Percentiles rank a stretch among this genome's conserved stretches.
phyloP scores from a whole-genome alignment of 495 filamentous ascomycete species.

The Trichoderma reesei region DNA sequence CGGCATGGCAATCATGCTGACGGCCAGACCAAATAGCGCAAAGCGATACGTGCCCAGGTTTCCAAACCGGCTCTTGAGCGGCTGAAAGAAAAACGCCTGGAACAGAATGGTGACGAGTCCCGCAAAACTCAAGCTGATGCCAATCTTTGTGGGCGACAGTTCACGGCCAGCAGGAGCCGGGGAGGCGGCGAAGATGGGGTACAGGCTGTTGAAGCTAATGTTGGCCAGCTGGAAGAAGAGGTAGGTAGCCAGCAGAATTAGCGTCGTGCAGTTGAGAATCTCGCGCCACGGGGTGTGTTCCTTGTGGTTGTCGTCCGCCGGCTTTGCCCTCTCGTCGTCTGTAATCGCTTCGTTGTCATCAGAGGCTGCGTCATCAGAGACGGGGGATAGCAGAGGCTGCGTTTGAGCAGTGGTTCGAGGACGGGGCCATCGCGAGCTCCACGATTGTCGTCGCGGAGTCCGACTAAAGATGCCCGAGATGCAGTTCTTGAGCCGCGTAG shows the following conservation, averaged over 20 bases:
- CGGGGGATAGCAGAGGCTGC: background rate
- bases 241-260: conserved; percentile 71
- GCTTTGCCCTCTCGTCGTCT: conserved; percentile 21
- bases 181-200: conserved; percentile 79
- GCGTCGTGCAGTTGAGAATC: conserved; percentile 67
- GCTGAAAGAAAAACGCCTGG: conserved; percentile 74
- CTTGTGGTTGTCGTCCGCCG: conserved; percentile 22
- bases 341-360: conserved; percentile 31
- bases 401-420: background rate
- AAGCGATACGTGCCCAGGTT: conserved; percentile 75
- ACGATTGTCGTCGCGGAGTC: conserved; percentile 7
- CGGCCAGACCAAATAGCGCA: conserved; percentile 69
- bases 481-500: background rate
- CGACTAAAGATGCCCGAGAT: background rate
- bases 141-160: conserved; percentile 70
- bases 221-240: conserved; percentile 83
- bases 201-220: conserved; percentile 81
- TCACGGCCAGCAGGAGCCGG: conserved; percentile 63
- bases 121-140: conserved; percentile 75
- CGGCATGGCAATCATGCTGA: conserved; percentile 80
- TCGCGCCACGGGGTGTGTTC: conserved; percentile 36
- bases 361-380: conserved; percentile 13
- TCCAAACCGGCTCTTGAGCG: conserved; percentile 68
- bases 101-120: conserved; percentile 79
- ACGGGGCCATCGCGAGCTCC: conserved; percentile 20